Evolutionary conservation across 331 rosid genomes (phyloP).

Genomic region (Malus hybrid): DNA sequence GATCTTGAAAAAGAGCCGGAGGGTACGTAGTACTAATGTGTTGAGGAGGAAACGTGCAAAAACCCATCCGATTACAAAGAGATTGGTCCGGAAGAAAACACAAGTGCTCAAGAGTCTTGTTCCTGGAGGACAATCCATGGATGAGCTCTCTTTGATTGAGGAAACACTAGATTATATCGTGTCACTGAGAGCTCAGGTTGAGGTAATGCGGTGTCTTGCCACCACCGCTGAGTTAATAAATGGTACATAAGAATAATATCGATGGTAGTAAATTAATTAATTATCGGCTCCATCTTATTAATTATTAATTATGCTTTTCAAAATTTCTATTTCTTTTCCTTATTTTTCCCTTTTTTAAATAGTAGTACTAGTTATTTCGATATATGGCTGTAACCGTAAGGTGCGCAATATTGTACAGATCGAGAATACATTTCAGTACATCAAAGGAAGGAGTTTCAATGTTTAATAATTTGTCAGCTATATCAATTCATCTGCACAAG

Average conservation of each 20-base stretch:
- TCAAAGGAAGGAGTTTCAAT: too few species aligned
- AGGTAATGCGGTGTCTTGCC: slow-evolving; percentile 62
- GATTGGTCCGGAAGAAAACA: slow-evolving; percentile 47
- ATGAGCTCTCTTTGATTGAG: slow-evolving; percentile 57
- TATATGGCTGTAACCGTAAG: neutral
- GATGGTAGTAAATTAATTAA: neutral
- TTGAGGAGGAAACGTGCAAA: neutral
- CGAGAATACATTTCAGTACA: neutral
- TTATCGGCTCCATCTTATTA: neutral
- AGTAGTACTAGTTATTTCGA: neutral
- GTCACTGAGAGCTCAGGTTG: slow-evolving; percentile 67
- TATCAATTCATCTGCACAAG: too few species aligned
- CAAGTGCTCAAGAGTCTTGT: slow-evolving; percentile 43
- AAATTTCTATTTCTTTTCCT: neutral
- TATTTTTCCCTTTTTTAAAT: slow-evolving; percentile 9
- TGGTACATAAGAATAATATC: neutral
- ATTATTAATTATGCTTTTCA: neutral
- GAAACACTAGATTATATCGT: slow-evolving; percentile 85
- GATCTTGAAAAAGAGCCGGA: slow-evolving; percentile 43
- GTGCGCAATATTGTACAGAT: slow-evolving; percentile 36
- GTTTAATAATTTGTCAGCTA: too few species aligned
- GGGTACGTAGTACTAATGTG: neutral
- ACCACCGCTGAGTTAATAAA: slow-evolving; percentile 28
- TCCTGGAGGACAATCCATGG: slow-evolving; percentile 75
- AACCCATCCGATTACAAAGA: slow-evolving; percentile 32